Evolutionary conservation across 441 rosid genomes (phyloP).

Genomic region (Eruca vesicaria): DNA sequence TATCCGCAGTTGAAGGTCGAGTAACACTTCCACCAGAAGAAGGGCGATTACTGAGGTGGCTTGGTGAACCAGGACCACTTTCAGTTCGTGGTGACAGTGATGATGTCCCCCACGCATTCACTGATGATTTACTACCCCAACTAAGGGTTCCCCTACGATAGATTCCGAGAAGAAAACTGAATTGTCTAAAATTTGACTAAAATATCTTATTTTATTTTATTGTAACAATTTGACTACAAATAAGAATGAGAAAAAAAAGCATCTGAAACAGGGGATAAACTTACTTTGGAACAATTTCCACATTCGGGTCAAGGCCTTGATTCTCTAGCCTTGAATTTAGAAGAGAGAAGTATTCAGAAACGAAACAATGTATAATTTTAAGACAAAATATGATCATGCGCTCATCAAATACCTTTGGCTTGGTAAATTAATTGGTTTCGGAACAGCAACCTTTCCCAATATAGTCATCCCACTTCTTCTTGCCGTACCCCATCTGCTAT

Average conservation of each 20-base stretch:
- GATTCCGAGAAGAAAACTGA: background rate
- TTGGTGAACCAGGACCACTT: slow-evolving; percentile 76
- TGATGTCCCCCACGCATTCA: slow-evolving; percentile 92
- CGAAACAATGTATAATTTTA: background rate
- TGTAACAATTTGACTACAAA: no score
- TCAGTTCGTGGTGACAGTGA: slow-evolving; percentile 68
- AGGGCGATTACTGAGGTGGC: slow-evolving; percentile 84
- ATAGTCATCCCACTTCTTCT: slow-evolving; percentile 93
- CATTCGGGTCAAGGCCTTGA: slow-evolving; percentile 92
- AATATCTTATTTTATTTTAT: no score
- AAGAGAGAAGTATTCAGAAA: background rate
- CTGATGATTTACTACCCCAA: slow-evolving; percentile 88
- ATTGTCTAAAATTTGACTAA: background rate
- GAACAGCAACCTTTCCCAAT: slow-evolving; percentile 94
- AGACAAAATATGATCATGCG: background rate
- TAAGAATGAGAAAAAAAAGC: slow-evolving; percentile 2
- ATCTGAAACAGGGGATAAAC: slow-evolving; percentile 29
- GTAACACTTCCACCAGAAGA: slow-evolving; percentile 95
- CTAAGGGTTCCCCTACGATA: slow-evolving; percentile 82
- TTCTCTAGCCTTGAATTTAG: slow-evolving; percentile 71
- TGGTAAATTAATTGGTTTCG: slow-evolving; percentile 98
- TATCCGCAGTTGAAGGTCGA: slow-evolving; percentile 91
- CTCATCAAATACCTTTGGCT: slow-evolving; percentile 78
- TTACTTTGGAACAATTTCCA: slow-evolving; percentile 99
- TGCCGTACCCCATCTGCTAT: slow-evolving; percentile 80